phyloP scores from a whole-genome alignment of 139 green algal species.

The Closterium sp. region DNA sequence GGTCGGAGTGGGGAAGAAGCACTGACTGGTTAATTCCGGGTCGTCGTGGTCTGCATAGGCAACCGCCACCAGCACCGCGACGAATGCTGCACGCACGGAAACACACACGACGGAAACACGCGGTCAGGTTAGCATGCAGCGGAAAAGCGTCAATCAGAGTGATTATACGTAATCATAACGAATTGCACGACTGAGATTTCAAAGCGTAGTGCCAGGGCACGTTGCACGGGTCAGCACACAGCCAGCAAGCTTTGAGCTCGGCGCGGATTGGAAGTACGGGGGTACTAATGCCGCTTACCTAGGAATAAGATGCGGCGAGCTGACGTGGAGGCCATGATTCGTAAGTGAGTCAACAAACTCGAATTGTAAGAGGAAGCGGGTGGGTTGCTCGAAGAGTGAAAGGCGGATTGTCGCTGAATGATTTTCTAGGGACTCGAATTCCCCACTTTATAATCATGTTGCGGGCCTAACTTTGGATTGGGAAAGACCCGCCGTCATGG shows the following conservation, averaged over 20 bases:
- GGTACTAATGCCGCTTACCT: background rate
- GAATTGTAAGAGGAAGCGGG: background rate
- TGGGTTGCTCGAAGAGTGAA: too few species aligned
- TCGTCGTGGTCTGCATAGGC: background rate
- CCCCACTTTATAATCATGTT: too few species aligned
- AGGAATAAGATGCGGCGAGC: background rate
- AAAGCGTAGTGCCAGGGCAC: background rate
- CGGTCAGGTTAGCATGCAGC: background rate
- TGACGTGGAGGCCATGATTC: background rate
- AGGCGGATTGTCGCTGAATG: too few species aligned
- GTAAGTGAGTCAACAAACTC: background rate
- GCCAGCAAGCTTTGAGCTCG: background rate
- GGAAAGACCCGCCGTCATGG: too few species aligned
- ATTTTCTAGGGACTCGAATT: too few species aligned
- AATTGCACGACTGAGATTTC: too few species aligned
- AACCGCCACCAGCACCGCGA: background rate
- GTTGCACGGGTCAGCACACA: background rate
- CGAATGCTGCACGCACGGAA: background rate
- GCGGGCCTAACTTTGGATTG: too few species aligned
- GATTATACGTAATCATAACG: background rate
- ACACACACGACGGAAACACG: background rate
- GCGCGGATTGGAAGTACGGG: too few species aligned
- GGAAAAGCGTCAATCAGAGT: background rate
- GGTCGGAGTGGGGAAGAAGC: background rate
- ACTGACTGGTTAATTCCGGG: background rate